Percentiles rank a stretch among this genome's conserved stretches.
Conservation (phyloP, 2,329 filamentous ascomycete genomes). For the Pezicula neosporulosa region DNA sequence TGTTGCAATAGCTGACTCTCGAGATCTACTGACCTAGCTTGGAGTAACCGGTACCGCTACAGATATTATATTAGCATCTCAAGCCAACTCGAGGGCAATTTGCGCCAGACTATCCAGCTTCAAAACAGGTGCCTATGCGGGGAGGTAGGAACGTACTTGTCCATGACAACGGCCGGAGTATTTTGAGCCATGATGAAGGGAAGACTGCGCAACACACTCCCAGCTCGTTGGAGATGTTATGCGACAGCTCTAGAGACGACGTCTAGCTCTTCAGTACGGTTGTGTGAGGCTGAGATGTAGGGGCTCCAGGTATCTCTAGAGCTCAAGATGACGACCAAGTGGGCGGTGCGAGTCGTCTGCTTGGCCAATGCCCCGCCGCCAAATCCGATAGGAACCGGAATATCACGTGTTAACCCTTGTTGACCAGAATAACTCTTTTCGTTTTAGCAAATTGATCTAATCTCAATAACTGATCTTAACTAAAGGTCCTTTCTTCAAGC, state of each 20-base stretch:
- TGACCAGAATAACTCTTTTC: too few species aligned
- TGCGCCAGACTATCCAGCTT: slow-evolving; percentile 13
- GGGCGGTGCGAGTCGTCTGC: slow-evolving; percentile 14
- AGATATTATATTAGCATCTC: slow-evolving; percentile 24
- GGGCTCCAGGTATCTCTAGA: neutral
- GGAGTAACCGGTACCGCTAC: slow-evolving; percentile 97
- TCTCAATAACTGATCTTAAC: too few species aligned
- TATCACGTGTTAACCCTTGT: neutral
- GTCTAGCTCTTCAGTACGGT: neutral
- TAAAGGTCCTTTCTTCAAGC: too few species aligned
- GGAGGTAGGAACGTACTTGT: slow-evolving; percentile 76
- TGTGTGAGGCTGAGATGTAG: neutral
- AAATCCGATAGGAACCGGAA: neutral
- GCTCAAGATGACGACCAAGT: slow-evolving; percentile 15
- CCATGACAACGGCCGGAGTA: slow-evolving; percentile 99
- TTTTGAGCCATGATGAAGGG: slow-evolving; percentile 79
- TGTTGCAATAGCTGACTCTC: too few species aligned
- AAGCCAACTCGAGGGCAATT: neutral
- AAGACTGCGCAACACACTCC: slow-evolving; percentile 22
- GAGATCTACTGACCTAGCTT: slow-evolving; percentile 77
- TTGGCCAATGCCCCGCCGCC: slow-evolving; percentile 7
- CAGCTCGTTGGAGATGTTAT: slow-evolving; percentile 20
- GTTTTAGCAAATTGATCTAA: too few species aligned
- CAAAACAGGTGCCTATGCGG: slow-evolving; percentile 7
- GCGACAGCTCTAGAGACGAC: slow-evolving; percentile 19